Evolutionary conservation across 192 early-diverging fungal genomes (phyloP).

Genomic region (Pilaira anomala): DNA sequence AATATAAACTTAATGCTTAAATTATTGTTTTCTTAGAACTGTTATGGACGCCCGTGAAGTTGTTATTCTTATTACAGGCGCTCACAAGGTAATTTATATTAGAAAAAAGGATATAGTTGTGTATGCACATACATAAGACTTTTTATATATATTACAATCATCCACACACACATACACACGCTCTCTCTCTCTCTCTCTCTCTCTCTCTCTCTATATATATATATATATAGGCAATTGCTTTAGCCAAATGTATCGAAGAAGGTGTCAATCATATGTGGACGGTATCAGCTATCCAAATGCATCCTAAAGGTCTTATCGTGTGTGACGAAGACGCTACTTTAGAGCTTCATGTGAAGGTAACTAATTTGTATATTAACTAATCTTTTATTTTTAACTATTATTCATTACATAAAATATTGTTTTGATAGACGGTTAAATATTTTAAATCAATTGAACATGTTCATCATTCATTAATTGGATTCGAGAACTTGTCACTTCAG

Average conservation of each 20-base stretch:
- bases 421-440: constrained; percentile 70
- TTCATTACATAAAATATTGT: no score
- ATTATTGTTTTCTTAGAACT: constrained; percentile 45
- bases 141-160: no score
- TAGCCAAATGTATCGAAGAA: constrained; percentile 81
- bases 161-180: no score
- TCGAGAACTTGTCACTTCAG: constrained; percentile 64
- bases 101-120: neutral
- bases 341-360: constrained; percentile 76
- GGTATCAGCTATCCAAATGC: constrained; percentile 79
- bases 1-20: no score
- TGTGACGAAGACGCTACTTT: constrained; percentile 85
- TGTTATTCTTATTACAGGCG: constrained; percentile 79
- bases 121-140: no score
- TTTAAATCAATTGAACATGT: constrained; percentile 86
- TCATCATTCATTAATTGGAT: constrained; percentile 65
- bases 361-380: neutral
- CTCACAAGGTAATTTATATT: constrained; percentile 64
- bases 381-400: neutral
- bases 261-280: constrained; percentile 88
- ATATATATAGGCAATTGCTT: constrained; percentile 53
- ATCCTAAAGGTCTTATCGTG: constrained; percentile 75
- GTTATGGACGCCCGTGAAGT: constrained; percentile 86
- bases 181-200: no score
- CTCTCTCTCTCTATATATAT: no score